Evolutionary conservation across 768 basidiomycete genomes (phyloP), one percentile per base, ranked within the genome.

Genomic region (Candolleomyces efflorescens): DNA sequence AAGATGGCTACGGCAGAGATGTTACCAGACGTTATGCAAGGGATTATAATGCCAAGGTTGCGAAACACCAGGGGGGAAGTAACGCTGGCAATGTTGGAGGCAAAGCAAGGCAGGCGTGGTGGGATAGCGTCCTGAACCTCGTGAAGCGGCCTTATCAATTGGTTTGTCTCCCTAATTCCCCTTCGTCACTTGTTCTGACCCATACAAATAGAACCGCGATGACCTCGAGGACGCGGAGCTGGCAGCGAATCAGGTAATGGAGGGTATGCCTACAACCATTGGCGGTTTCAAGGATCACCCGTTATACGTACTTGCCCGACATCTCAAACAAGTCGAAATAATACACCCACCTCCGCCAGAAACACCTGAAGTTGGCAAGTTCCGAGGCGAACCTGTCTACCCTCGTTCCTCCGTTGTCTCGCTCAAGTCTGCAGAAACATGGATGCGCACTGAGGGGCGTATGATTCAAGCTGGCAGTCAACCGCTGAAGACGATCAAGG

Each of bases 281-380:
- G 77, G 81, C 26, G 97, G 94, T 1, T 98, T 98, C 82, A 98
- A 98, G 69, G 89, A 92, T 65, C 97, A 99, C 73, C 94, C 95
- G 4, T 67, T 96, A 89, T 96, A 65, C 52, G 86, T 71, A 17
- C 83, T 98, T 27, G 78, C 82, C 60, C 86, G 94, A 9, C 94
- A 98, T 69, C 81, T 99, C 15, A 91, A 86, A 64, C 87, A 90
- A 59, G 91, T 89, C 56, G 89, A 99, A 70, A 85, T 90, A 22
- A 84, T 98, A 50, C 78, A 91, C 63, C 90, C 91, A 15, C 82
- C 83, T 46, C 79, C 80, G 23, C 79, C 80, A 20, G 68, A 67
- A 22, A 81, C 82, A 10, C 77, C 80, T n/a, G 89, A 93, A 66
- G 75, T 96, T 53, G 96, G 95, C 46, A 88, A 89, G 63, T 98